phyloP scores from a whole-genome alignment of 305 asterid species.

The Galium porrigens region DNA sequence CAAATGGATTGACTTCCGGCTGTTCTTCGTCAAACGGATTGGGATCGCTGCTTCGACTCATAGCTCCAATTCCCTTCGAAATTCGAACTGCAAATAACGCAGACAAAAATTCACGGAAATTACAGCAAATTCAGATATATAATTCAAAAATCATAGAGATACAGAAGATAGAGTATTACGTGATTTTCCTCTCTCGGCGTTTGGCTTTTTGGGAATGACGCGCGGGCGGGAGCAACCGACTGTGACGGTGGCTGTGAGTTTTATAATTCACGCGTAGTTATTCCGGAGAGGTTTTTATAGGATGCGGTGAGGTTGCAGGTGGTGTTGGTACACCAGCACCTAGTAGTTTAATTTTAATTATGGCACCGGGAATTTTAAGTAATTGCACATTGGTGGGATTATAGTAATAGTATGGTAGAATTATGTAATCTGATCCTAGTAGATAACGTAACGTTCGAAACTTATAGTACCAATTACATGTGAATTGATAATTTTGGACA shows the following conservation, averaged over 20 bases:
- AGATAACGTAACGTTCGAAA: neutral
- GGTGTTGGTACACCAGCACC: neutral
- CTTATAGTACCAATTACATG: neutral
- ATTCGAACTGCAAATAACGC: neutral
- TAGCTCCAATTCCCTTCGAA: neutral
- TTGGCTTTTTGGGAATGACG: conserved; percentile 8
- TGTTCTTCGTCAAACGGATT: conserved; percentile 89
- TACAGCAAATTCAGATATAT: neutral
- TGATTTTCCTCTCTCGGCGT: neutral
- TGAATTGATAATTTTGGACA: too few relatives aligned
- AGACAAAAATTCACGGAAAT: neutral
- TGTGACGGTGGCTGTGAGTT: neutral
- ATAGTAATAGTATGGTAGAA: neutral
- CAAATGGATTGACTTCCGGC: conserved; percentile 90
- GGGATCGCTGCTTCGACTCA: conserved; percentile 69
- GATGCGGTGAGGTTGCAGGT: neutral
- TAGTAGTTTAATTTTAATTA: neutral
- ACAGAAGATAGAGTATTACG: neutral
- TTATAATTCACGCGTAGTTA: neutral
- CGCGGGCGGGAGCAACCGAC: conserved; percentile 15
- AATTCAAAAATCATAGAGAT: neutral
- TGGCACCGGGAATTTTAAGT: neutral
- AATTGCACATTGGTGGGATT: neutral
- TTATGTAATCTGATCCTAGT: neutral
- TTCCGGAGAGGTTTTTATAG: neutral